Percentiles rank a stretch among this genome's conserved stretches.
Evolutionary conservation across 352 stramenopile genomes (phyloP).

Genomic region (Pythium scleroteichum): DNA sequence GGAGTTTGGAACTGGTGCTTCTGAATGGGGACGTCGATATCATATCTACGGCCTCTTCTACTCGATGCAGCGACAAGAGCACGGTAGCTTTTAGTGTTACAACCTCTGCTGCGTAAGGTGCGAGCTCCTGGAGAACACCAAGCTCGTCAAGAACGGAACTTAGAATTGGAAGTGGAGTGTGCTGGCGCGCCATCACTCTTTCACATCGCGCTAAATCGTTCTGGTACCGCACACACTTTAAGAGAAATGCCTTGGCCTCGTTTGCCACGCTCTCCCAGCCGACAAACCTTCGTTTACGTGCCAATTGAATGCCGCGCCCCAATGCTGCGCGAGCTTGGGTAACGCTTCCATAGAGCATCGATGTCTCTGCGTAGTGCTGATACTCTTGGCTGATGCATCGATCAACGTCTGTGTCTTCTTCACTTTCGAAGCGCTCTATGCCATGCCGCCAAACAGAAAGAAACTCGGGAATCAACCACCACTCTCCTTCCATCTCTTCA

Average conservation of each 20-base stretch:
- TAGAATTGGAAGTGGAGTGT: background rate
- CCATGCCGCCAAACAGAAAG: too few species aligned
- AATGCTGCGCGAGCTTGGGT: slow-evolving; percentile 4
- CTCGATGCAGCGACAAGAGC: slow-evolving; percentile 1
- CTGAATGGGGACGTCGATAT: slow-evolving; percentile 10
- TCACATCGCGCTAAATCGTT: slow-evolving; percentile 6
- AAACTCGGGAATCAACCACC: too few species aligned
- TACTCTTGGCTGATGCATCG: background rate
- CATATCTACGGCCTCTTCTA: background rate
- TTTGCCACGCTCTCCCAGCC: background rate
- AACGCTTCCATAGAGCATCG: slow-evolving; percentile 5
- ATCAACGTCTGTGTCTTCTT: background rate
- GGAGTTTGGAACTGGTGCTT: background rate
- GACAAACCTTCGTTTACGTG: background rate
- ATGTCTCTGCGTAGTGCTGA: background rate
- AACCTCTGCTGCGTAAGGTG: slow-evolving; percentile 3
- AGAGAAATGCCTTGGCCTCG: slow-evolving; percentile 6
- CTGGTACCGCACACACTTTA: slow-evolving; percentile 10
- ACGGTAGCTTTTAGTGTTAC: background rate
- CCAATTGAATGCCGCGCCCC: slow-evolving; percentile 5
- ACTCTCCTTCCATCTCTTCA: too few species aligned
- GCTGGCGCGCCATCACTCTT: background rate
- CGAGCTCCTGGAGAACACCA: background rate
- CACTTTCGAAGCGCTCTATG: background rate
- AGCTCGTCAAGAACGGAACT: background rate